These are phyloP conservation scores for Arthrocladium fulminans DNA, from an alignment of 2,329 filamentous ascomycete species.

Conservation along the genomic window DNA sequence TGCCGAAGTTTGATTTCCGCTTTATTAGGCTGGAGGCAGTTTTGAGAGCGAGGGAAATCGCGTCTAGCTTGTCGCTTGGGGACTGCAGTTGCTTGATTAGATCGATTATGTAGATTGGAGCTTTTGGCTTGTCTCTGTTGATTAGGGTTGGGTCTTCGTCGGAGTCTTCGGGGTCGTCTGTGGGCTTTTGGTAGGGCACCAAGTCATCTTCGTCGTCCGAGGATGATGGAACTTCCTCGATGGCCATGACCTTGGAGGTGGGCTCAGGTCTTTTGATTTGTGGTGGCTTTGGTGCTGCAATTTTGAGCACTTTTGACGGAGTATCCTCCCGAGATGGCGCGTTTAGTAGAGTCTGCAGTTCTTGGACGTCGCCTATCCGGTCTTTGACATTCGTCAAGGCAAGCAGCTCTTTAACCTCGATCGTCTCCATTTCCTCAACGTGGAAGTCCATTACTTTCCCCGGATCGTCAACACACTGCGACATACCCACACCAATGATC, in stretches of 20 bases:
- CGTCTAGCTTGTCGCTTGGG: slow-evolving; percentile 75
- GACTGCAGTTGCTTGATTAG: slow-evolving; percentile 43
- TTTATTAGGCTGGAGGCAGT: slow-evolving; percentile 74
- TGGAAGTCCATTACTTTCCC: slow-evolving; percentile 74
- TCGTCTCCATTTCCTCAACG: slow-evolving; percentile 64
- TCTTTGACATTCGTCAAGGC: slow-evolving; percentile 56
- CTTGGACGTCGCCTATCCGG: slow-evolving; percentile 48
- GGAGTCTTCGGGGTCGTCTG: slow-evolving; percentile 81
- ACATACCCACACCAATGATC: slow-evolving; percentile 68
- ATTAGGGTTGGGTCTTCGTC: slow-evolving; percentile 87
- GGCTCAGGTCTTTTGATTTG: slow-evolving; percentile 15
- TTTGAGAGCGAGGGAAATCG: slow-evolving; percentile 67
- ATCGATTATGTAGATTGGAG: slow-evolving; percentile 56
- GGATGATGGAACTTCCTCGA: slow-evolving; percentile 55
- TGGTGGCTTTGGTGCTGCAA: slow-evolving; percentile 9
- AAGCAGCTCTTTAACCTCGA: slow-evolving; percentile 69
- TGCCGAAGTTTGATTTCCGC: slow-evolving; percentile 78
- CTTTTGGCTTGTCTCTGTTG: slow-evolving; percentile 68
- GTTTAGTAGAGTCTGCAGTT: slow-evolving; percentile 32
- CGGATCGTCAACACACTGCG: slow-evolving; percentile 54
- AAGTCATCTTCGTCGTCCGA: slow-evolving; percentile 57
- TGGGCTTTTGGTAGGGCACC: slow-evolving; percentile 71
- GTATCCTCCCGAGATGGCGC: slow-evolving; percentile 12
- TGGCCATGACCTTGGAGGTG: slow-evolving; percentile 41
- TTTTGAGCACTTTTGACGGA: slow-evolving; percentile 15